phyloP scores from a whole-genome alignment of 192 early-diverging fungal species.

The Coemansia guatemalensis region DNA sequence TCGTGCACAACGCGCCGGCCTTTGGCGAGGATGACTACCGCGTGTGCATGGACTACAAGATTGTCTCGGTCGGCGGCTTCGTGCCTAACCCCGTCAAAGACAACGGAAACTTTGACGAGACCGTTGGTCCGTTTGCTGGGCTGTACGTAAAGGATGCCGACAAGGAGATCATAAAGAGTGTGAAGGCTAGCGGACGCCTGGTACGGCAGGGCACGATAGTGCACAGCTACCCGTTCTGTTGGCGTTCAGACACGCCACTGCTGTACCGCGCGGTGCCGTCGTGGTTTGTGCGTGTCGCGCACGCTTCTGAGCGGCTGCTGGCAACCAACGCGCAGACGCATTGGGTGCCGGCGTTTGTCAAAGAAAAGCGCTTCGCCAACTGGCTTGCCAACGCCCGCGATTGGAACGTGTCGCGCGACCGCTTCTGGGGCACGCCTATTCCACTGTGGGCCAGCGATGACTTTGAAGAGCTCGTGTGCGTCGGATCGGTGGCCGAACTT shows the following conservation, averaged over 20 bases:
- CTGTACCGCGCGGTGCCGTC: conserved; percentile 96
- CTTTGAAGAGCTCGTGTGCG: conserved; percentile 78
- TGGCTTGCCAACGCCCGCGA: conserved; percentile 96
- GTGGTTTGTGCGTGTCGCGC: conserved; percentile 94
- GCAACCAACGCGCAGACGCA: conserved; percentile 82
- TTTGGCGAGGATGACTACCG: conserved; percentile 99
- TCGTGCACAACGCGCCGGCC: conserved; percentile 96
- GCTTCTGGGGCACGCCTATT: conserved; percentile 99
- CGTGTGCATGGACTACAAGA: conserved; percentile 75
- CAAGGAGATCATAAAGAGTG: conserved; percentile 89
- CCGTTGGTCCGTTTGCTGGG: conserved; percentile 77
- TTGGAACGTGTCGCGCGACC: conserved; percentile 97
- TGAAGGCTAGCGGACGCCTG: conserved; percentile 80
- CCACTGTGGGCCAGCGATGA: conserved; percentile 97
- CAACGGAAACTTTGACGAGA: conserved; percentile 73
- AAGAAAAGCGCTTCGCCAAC: conserved; percentile 97
- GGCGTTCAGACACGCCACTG: conserved; percentile 95
- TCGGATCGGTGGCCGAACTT: conserved; percentile 91
- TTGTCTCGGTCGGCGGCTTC: conserved; percentile 80
- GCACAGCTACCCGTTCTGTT: conserved; percentile 98
- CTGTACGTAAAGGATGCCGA: conserved; percentile 96
- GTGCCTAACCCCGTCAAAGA: conserved; percentile 92
- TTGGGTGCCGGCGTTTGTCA: conserved; percentile 96
- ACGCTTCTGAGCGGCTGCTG: conserved; percentile 81
- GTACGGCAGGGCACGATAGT: conserved; percentile 88